phyloP scores from a whole-genome alignment of 768 basidiomycete species.

The Boletus tomentosulus region DNA sequence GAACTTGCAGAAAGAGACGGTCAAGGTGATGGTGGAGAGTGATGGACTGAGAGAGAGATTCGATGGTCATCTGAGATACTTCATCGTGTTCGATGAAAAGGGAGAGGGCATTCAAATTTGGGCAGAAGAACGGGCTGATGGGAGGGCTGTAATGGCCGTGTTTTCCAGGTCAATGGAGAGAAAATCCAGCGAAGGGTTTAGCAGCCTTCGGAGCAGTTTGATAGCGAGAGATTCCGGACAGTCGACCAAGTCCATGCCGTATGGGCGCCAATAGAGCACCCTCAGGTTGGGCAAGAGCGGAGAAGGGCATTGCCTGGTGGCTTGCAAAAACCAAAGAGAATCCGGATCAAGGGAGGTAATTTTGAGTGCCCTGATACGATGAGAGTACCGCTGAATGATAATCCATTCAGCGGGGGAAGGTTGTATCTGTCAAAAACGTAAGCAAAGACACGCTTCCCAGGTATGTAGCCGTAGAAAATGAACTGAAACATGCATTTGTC shows the following conservation, averaged over 20 bases:
- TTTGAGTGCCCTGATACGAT: background rate
- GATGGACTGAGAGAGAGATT: background rate
- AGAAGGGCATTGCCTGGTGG: background rate
- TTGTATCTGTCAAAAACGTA: background rate
- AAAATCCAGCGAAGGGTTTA: background rate
- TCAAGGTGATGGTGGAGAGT: background rate
- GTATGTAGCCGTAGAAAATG: background rate
- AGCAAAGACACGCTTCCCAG: background rate
- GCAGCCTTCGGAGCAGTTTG: background rate
- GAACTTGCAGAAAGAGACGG: background rate
- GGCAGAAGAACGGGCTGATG: background rate
- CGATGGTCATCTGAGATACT: background rate
- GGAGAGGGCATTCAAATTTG: background rate
- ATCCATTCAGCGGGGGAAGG: background rate
- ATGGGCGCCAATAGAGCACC: background rate
- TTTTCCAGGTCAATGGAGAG: background rate
- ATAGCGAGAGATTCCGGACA: background rate
- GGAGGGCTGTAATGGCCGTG: too few relatives aligned
- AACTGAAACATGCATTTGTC: background rate
- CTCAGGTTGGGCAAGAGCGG: constrained; percentile 1
- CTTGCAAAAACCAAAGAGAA: background rate
- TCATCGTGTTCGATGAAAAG: background rate
- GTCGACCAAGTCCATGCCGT: too few relatives aligned
- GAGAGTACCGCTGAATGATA: background rate
- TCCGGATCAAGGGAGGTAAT: background rate